These are phyloP conservation scores for Nannochloris sp. DNA, from an alignment of 139 green algal species.

Conservation along the genomic window DNA sequence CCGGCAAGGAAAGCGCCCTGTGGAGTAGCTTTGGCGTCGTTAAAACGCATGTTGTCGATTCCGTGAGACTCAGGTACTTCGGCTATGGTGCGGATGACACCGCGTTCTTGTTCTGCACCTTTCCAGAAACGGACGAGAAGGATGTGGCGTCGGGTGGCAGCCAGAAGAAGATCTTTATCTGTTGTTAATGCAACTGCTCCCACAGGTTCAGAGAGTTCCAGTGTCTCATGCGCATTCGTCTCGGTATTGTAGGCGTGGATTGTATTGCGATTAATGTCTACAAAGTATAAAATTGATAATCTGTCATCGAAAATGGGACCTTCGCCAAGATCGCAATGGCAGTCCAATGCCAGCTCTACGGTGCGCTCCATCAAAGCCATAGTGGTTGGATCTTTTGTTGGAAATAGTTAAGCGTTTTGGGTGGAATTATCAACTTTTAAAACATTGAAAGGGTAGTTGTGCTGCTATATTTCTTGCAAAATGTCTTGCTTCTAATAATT, in stretches of 20 bases:
- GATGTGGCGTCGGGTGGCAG: background rate
- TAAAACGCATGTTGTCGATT: conserved; percentile 24
- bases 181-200: conserved; percentile 23
- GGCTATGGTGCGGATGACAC: background rate
- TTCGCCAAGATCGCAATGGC: conserved; percentile 32
- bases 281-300: conserved; percentile 36
- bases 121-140: background rate
- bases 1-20: conserved; percentile 33
- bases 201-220: conserved; percentile 9
- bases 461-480: too few species aligned
- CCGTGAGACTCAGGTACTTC: conserved; percentile 18
- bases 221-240: background rate
- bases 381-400: too few species aligned
- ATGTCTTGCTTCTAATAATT: too few species aligned
- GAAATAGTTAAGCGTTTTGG: too few species aligned
- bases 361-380: too few species aligned
- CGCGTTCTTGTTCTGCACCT: background rate
- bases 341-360: conserved; percentile 29
- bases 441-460: too few species aligned
- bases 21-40: conserved; percentile 45
- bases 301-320: conserved; percentile 32
- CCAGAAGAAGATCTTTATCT: conserved; percentile 19
- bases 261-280: conserved; percentile 40
- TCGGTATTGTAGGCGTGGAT: conserved; percentile 21
- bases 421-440: too few species aligned